These are phyloP conservation scores for Colletotrichum siamense DNA, from an alignment of 2,329 filamentous ascomycete species.

Conservation along the genomic window DNA sequence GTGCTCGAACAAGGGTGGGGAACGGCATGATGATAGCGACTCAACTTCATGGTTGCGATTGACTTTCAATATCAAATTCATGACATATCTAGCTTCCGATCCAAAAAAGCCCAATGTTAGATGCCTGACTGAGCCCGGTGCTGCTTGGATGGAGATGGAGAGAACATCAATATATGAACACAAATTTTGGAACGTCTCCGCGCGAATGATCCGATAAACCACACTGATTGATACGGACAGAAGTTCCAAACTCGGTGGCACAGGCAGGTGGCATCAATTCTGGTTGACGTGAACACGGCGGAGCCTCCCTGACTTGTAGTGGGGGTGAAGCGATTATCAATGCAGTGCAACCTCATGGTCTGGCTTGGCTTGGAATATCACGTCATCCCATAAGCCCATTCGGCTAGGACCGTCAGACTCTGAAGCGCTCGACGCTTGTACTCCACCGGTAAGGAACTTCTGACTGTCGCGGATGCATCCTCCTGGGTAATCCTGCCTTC, in stretches of 20 bases:
- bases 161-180: fast-evolving
- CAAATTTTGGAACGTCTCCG: not conserved
- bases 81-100: not conserved
- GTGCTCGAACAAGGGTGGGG: not conserved
- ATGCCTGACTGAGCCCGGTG: not conserved
- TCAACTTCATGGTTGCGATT: not conserved
- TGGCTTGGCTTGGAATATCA: not conserved
- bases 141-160: not conserved
- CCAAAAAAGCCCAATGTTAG: not conserved
- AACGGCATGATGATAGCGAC: not conserved
- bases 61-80: not conserved
- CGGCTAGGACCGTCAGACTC: not conserved
- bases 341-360: not conserved
- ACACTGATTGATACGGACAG: not conserved
- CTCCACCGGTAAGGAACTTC: not conserved
- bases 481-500: not conserved
- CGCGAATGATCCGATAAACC: not conserved
- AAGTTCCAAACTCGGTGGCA: not conserved
- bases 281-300: not conserved
- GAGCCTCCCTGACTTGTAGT: not conserved
- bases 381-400: not conserved
- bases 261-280: not conserved
- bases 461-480: not conserved
- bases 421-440: not conserved
- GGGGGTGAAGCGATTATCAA: not conserved